Evolutionary conservation across 1,139 yeast species (phyloP).

Genomic region (Magnusiomyces sp.): DNA sequence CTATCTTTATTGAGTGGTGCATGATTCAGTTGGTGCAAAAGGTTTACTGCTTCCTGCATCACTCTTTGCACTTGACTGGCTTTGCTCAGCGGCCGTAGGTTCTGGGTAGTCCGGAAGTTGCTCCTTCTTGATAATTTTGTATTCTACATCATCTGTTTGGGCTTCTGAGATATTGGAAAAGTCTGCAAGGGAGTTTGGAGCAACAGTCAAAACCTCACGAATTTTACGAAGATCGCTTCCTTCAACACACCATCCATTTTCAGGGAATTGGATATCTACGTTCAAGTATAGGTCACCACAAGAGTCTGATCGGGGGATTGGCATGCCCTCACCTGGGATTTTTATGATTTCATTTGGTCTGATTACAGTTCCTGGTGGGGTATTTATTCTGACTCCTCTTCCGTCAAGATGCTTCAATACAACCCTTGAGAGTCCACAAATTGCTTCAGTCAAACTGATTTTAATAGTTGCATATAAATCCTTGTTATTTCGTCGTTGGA

Average conservation of each 20-base stretch:
- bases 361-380: conserved; percentile 57
- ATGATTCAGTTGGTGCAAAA: neutral
- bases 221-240: conserved; percentile 22
- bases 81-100: neutral
- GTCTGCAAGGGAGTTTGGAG: conserved; percentile 1
- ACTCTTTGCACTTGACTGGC: too few species aligned
- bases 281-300: conserved; percentile 71
- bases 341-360: conserved; percentile 68
- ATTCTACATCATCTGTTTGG: conserved; percentile 16
- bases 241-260: conserved; percentile 38
- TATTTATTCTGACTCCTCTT: conserved; percentile 58
- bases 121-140: neutral
- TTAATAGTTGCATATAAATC: conserved; percentile 56
- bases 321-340: conserved; percentile 82
- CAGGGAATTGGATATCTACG: conserved; percentile 72
- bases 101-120: conserved; percentile 4
- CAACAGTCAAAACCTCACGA: conserved; percentile 22
- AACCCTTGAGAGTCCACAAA: conserved; percentile 67
- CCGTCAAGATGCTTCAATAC: conserved; percentile 76
- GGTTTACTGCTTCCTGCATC: neutral
- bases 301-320: conserved; percentile 38
- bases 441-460: conserved; percentile 68
- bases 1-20: neutral
- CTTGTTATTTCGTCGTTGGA: conserved; percentile 51
- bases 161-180: conserved; percentile 11